Base-by-base conservation (phyloP, 148 eudicot species). In the Heliamphora exappendiculata region DNA sequence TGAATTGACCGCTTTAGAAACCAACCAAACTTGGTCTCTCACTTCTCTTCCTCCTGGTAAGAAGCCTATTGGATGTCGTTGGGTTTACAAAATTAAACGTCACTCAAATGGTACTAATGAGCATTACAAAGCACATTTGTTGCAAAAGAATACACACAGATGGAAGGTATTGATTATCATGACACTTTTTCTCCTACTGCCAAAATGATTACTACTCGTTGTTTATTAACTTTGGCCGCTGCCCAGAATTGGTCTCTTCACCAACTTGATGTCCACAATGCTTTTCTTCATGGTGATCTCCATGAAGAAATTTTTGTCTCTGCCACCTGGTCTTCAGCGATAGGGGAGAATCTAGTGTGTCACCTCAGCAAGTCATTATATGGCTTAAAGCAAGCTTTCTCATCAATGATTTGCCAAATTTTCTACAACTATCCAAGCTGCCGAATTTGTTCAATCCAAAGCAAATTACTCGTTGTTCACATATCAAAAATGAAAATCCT, bases 171-270 rank as follows among this genome's bases (percentile, higher is more conserved):
- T 0, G 47, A 66, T 36, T 66, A 66, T 20, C 42, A 36, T 66
- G 70, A 66, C 24, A 66, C 70, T 37, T 66, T 66, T 33, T 66
- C 70, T 64, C 68, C 68, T 2, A 64, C 41, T 64, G 68, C 68
- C 29, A 64, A 64, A 64, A 64, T 64, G 41, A 64, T 64, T 33
- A 28, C 41, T 64, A 20, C 29, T 64, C 10, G n/a, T n/a, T n/a
- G n/a, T n/a, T n/a, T n/a, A n/a, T n/a, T n/a, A n/a, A n/a, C n/a
- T n/a, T n/a, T n/a, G n/a, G n/a, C n/a, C n/a, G n/a, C n/a, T n/a
- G n/a, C n/a, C n/a, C n/a, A n/a, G n/a, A n/a, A n/a, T n/a, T n/a
- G n/a, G n/a, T n/a, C n/a, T n/a, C n/a, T n/a, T n/a, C n/a, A n/a
- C n/a, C n/a, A n/a, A n/a, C n/a, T n/a, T n/a, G n/a, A n/a, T n/a